Conservation (phyloP, 768 basidiomycete genomes). For the Phylloporus arenicola region DNA sequence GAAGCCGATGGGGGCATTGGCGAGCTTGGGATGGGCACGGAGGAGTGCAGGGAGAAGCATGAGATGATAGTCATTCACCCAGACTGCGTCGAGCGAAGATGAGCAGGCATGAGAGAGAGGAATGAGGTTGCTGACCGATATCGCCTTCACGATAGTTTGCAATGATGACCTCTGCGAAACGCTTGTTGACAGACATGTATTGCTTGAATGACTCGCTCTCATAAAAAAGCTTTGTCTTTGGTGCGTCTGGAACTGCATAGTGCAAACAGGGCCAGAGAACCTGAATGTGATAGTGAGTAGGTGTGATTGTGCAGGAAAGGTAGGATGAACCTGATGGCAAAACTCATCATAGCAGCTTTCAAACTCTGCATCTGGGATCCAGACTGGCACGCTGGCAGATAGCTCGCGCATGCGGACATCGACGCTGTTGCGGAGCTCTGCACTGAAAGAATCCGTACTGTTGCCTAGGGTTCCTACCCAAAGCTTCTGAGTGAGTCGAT, state of each 20-base stretch:
- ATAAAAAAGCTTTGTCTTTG: constrained; percentile 76
- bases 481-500: constrained; percentile 43
- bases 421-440: constrained; percentile 51
- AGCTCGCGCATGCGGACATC: constrained; percentile 44
- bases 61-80: constrained; percentile 95
- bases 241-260: constrained; percentile 82
- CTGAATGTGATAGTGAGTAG: constrained; percentile 12
- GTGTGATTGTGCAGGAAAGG: background rate
- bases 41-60: constrained; percentile 88
- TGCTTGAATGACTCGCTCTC: constrained; percentile 45
- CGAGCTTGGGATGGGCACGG: constrained; percentile 51
- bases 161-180: constrained; percentile 51
- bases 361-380: constrained; percentile 80
- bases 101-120: constrained; percentile 1
- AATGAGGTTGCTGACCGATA: constrained; percentile 32
- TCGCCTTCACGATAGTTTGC: constrained; percentile 83
- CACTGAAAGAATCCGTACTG: constrained; percentile 57
- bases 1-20: constrained; percentile 56
- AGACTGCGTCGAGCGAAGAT: constrained; percentile 36
- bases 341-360: constrained; percentile 79
- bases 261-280: constrained; percentile 87
- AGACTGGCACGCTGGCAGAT: constrained; percentile 51
- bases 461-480: constrained; percentile 75
- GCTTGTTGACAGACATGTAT: background rate
- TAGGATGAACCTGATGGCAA: constrained; percentile 63